Evolutionary conservation across 2,329 filamentous ascomycete species (phyloP).

Genomic region (Tolypocladium ophioglossoides): DNA sequence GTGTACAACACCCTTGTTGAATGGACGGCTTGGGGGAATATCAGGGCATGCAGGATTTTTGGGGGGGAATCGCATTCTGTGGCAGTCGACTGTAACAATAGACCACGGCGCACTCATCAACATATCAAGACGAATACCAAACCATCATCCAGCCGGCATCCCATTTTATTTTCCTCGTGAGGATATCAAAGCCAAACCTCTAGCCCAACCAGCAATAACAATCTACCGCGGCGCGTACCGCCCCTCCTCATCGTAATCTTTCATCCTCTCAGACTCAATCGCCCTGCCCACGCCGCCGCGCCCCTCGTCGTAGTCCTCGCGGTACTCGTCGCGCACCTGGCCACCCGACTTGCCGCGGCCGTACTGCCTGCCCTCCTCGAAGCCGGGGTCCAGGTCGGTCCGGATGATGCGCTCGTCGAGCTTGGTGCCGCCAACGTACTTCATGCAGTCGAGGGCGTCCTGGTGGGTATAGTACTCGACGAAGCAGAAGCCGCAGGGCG

Average conservation of each 20-base stretch:
- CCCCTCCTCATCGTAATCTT: constrained; percentile 29
- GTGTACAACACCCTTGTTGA: constrained; percentile 17
- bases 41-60: neutral
- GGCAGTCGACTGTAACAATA: constrained; percentile 11
- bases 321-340: constrained; percentile 94
- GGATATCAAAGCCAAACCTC: constrained; percentile 14
- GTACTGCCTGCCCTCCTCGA: constrained; percentile 92
- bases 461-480: constrained; percentile 98
- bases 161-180: constrained; percentile 4
- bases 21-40: constrained; percentile 8
- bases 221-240: constrained; percentile 8
- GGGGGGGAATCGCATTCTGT: neutral
- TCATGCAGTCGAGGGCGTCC: constrained; percentile 95
- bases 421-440: constrained; percentile 96
- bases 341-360: constrained; percentile 91
- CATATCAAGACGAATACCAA: constrained; percentile 1
- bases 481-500: constrained; percentile 97
- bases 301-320: constrained; percentile 93
- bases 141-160: neutral
- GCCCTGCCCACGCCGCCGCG: constrained; percentile 81
- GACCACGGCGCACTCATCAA: constrained; percentile 3
- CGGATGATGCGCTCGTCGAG: constrained; percentile 94
- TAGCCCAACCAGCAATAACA: neutral
- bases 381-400: constrained; percentile 90
- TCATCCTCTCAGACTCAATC: constrained; percentile 43